phyloP scores from a whole-genome alignment of 108 stramenopile species.

The Schizochytrium sp. region DNA sequence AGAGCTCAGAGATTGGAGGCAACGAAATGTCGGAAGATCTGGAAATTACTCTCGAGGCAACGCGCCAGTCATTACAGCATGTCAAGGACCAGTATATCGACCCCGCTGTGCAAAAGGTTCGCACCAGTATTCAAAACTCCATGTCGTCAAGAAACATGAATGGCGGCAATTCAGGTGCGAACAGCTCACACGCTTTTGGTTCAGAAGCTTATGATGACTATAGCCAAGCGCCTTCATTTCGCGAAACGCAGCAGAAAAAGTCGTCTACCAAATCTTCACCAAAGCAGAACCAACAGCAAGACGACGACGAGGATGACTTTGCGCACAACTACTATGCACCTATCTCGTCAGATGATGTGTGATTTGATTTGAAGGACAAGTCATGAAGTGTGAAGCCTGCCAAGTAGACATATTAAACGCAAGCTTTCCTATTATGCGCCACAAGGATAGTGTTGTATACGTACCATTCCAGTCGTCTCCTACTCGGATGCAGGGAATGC shows the following conservation, averaged over 20 bases:
- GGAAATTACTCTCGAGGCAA: constrained; percentile 11
- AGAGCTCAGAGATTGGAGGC: constrained; percentile 18
- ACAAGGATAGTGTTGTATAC: too few relatives aligned
- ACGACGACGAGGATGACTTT: not conserved
- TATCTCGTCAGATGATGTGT: too few relatives aligned
- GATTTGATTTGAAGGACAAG: too few relatives aligned
- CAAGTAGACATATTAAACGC: too few relatives aligned
- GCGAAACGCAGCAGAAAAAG: not conserved
- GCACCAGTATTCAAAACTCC: not conserved
- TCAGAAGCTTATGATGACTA: constrained; percentile 3
- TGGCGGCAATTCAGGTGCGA: not conserved
- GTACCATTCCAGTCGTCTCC: too few relatives aligned
- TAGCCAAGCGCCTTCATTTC: not conserved
- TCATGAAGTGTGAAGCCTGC: too few relatives aligned
- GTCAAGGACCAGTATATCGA: not conserved
- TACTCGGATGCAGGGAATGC: too few relatives aligned
- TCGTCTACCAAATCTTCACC: not conserved
- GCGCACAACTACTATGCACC: not conserved
- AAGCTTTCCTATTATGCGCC: too few relatives aligned
- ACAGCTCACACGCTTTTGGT: not conserved
- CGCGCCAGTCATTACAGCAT: not conserved
- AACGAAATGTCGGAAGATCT: constrained; percentile 44
- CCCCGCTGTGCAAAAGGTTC: not conserved
- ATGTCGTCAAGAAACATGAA: constrained; percentile 12
- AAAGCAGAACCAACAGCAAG: constrained; percentile 2